These are phyloP conservation scores for Kwoniella shandongensis DNA, from an alignment of 768 basidiomycete genomes.

Conservation along the genomic window DNA sequence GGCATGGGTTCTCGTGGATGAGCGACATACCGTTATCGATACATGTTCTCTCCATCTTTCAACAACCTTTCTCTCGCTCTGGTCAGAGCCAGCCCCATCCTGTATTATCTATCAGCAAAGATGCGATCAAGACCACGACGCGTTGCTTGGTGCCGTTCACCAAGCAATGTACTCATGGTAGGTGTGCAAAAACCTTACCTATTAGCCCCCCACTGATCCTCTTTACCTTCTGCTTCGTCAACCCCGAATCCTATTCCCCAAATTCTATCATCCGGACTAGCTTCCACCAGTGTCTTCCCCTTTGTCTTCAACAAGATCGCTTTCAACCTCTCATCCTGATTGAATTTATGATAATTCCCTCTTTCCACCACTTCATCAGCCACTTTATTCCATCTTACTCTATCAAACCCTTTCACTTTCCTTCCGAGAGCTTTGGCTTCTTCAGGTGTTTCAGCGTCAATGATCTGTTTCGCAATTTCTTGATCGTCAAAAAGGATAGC, in stretches of 20 bases:
- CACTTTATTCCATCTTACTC: slow-evolving; percentile 58
- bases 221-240: slow-evolving; percentile 57
- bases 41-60: slow-evolving; percentile 2
- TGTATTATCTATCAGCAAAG: neutral
- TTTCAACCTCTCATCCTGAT: slow-evolving; percentile 57
- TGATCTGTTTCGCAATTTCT: slow-evolving; percentile 57
- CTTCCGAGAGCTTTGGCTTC: slow-evolving; percentile 62
- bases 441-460: slow-evolving; percentile 56
- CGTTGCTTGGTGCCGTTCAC: slow-evolving; percentile 30
- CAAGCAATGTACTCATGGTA: neutral
- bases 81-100: slow-evolving; percentile 33
- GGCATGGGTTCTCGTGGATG: no score
- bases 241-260: slow-evolving; percentile 66
- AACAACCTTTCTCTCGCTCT: slow-evolving; percentile 26
- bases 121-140: neutral
- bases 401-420: slow-evolving; percentile 59
- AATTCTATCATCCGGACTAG: slow-evolving; percentile 64
- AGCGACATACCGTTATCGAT: no score
- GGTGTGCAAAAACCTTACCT: slow-evolving; percentile 58
- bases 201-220: slow-evolving; percentile 62
- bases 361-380: slow-evolving; percentile 60
- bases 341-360: slow-evolving; percentile 63
- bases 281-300: slow-evolving; percentile 69
- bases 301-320: slow-evolving; percentile 59
- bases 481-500: slow-evolving; percentile 61